Evolutionary conservation across 2,329 filamentous ascomycete species (phyloP).

Genomic region (Aspergillus sp.): DNA sequence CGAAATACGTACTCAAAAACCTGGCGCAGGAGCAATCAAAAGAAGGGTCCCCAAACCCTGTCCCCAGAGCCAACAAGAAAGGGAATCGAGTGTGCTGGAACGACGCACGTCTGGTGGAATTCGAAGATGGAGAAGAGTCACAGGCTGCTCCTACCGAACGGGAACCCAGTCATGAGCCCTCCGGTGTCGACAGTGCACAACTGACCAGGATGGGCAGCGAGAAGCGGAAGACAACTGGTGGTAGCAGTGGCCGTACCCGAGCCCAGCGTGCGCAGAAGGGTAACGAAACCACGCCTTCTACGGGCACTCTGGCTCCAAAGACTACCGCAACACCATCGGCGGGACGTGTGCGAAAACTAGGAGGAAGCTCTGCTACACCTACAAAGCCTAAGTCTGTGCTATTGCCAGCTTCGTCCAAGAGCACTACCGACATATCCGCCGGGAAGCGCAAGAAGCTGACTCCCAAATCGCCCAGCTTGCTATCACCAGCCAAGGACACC

Average conservation of each 20-base stretch:
- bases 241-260: constrained; percentile 15
- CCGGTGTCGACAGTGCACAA: constrained; percentile 8
- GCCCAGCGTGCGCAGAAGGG: constrained; percentile 10
- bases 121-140: constrained; percentile 20
- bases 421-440: constrained; percentile 14
- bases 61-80: constrained; percentile 4
- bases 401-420: constrained; percentile 8
- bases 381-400: constrained; percentile 5
- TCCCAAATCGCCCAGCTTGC: constrained; percentile 25
- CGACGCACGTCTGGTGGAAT: constrained; percentile 30
- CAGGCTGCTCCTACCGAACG: constrained; percentile 7
- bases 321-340: constrained; percentile 11
- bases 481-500: constrained; percentile 15
- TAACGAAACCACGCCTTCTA: too few species aligned
- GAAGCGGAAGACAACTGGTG: constrained; percentile 17
- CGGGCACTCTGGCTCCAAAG: constrained; percentile 10
- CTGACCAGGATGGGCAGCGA: constrained; percentile 14
- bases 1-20: constrained; percentile 23
- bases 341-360: not conserved
- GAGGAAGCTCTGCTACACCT: not conserved
- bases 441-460: constrained; percentile 29
- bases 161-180: constrained; percentile 15
- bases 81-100: constrained; percentile 34
- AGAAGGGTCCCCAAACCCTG: not conserved
- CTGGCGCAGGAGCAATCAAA: constrained; percentile 15